phyloP scores from a whole-genome alignment of 2,329 filamentous ascomycete genomes.

The Colletotrichum acutatum region DNA sequence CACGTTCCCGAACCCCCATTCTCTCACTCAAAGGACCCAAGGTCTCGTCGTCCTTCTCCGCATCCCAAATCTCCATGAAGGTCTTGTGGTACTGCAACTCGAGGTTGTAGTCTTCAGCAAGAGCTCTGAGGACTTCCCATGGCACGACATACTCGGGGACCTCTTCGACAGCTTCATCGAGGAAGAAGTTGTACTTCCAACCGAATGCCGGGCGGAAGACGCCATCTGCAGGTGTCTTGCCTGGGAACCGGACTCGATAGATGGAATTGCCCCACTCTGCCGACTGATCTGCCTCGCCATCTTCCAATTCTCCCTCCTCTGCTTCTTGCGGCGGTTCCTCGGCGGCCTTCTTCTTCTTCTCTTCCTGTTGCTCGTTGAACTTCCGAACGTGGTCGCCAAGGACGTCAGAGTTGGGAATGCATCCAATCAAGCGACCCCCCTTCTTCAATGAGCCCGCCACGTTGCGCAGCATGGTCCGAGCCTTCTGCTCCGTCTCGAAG shows the following conservation, averaged over 20 bases:
- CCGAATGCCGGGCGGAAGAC: slow-evolving; percentile 94
- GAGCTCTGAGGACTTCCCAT: slow-evolving; percentile 95
- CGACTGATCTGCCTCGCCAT: slow-evolving; percentile 70
- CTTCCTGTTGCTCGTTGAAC: slow-evolving; percentile 71
- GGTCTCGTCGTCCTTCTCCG: slow-evolving; percentile 86
- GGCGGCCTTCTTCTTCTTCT: slow-evolving; percentile 50
- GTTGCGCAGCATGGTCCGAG: slow-evolving; percentile 91
- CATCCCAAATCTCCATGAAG: slow-evolving; percentile 91
- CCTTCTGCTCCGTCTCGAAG: slow-evolving; percentile 92
- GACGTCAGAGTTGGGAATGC: slow-evolving; percentile 96
- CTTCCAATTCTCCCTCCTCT: slow-evolving; percentile 63
- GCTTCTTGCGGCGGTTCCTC: slow-evolving; percentile 44
- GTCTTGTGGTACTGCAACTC: slow-evolving; percentile 94
- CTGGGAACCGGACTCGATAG: slow-evolving; percentile 90
- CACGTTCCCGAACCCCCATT: slow-evolving; percentile 89
- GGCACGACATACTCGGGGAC: slow-evolving; percentile 98
- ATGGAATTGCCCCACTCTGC: slow-evolving; percentile 94
- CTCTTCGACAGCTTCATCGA: slow-evolving; percentile 95
- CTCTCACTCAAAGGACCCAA: slow-evolving; percentile 88
- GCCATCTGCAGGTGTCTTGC: slow-evolving; percentile 84
- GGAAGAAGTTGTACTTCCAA: slow-evolving; percentile 98
- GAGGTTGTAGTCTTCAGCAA: slow-evolving; percentile 96
- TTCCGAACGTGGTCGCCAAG: slow-evolving; percentile 82
- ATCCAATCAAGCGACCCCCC: slow-evolving; percentile 92
- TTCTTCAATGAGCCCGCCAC: slow-evolving; percentile 92